Evolutionary conservation across 257 asterid species (phyloP).

Genomic region (Solanum ossicruentum): DNA sequence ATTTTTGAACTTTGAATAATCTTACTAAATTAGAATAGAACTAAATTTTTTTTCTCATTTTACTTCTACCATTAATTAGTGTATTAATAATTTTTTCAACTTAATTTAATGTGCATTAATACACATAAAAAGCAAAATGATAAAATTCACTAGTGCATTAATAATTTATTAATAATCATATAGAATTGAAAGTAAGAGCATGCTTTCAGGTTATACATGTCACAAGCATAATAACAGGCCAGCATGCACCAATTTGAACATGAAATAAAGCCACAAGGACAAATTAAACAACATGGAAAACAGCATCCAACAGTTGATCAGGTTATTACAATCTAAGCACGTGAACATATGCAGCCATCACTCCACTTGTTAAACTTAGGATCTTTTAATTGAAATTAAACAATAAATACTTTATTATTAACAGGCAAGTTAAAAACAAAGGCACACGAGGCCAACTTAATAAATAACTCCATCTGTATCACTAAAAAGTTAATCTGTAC

Average conservation of each 20-base stretch:
- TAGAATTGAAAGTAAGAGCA: too few species aligned
- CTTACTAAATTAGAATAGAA: too few species aligned
- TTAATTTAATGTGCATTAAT: too few species aligned
- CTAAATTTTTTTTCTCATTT: too few species aligned
- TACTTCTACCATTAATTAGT: too few species aligned
- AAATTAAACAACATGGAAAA: not conserved
- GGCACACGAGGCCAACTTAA: slow-evolving; percentile 19
- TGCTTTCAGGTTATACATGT: too few species aligned
- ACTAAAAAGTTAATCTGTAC: slow-evolving; percentile 33
- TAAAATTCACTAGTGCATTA: too few species aligned
- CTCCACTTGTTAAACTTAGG: not conserved
- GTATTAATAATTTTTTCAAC: too few species aligned
- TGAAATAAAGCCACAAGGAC: not conserved
- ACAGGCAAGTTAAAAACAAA: slow-evolving; percentile 3
- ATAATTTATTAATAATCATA: too few species aligned
- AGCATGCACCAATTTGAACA: not conserved
- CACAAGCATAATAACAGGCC: not conserved
- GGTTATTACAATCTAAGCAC: slow-evolving; percentile 13
- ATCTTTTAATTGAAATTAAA: not conserved
- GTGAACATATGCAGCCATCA: slow-evolving; percentile 25
- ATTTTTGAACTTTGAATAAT: too few species aligned
- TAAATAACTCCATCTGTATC: not conserved
- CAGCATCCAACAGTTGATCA: slow-evolving; percentile 24
- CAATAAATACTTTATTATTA: not conserved
- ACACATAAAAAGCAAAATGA: too few species aligned